Evolutionary conservation across 805 yeast genomes (phyloP).

Genomic region (Ogataea paraovalis): DNA sequence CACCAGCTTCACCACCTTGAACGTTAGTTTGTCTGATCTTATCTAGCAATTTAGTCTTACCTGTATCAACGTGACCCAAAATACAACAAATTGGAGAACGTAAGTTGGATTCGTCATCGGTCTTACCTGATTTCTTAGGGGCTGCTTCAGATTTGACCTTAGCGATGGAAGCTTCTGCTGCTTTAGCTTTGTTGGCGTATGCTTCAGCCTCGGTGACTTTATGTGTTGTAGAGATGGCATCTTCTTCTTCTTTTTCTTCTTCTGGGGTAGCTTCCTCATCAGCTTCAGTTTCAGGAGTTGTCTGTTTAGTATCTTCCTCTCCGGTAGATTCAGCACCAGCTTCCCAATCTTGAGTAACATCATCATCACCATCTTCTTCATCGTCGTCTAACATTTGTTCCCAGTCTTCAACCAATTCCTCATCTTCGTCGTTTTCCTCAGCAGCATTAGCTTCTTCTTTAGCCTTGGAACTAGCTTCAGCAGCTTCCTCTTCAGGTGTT

Average conservation of each 20-base stretch:
- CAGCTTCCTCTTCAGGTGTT: constrained; percentile 29
- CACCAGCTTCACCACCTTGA: constrained; percentile 99
- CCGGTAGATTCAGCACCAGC: constrained; percentile 29
- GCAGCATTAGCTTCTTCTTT: constrained; percentile 16
- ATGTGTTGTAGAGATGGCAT: too few relatives aligned
- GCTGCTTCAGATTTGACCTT: constrained; percentile 15
- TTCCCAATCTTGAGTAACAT: constrained; percentile 46
- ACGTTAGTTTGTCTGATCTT: constrained; percentile 98
- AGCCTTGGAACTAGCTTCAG: constrained; percentile 21
- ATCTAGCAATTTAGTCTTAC: constrained; percentile 95
- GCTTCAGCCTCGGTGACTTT: constrained; percentile 12
- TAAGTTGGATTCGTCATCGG: constrained; percentile 42
- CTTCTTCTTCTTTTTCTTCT: constrained; percentile 17
- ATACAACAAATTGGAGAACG: constrained; percentile 99
- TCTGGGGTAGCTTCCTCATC: constrained; percentile 23
- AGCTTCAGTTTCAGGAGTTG: constrained; percentile 16
- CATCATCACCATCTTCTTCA: constrained; percentile 14
- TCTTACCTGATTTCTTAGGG: constrained; percentile 15
- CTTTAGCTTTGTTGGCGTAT: constrained; percentile 19
- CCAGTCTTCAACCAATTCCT: constrained; percentile 79
- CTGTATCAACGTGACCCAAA: constrained; percentile 99
- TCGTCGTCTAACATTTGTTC: constrained; percentile 61
- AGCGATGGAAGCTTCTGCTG: constrained; percentile 2
- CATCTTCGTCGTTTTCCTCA: constrained; percentile 35
- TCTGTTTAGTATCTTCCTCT: constrained; percentile 25